Evolutionary conservation across 257 asterid species (phyloP).

Genomic region (Solanum ahanhuiri): DNA sequence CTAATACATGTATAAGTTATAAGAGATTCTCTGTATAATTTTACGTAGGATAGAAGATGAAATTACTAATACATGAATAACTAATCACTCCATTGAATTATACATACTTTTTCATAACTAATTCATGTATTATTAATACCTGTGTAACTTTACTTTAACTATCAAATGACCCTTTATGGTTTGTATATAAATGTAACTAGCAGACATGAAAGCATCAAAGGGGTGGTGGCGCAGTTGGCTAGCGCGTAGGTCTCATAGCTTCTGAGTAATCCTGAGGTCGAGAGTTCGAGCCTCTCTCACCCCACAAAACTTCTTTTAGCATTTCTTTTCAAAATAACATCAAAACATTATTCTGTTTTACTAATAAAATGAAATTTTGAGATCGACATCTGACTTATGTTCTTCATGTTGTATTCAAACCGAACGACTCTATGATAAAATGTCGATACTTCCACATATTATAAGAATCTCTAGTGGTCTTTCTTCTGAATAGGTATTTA

Average conservation of each 20-base stretch:
- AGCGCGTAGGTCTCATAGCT: constrained; percentile 99
- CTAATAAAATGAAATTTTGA: too few relatives aligned
- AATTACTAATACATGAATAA: too few relatives aligned
- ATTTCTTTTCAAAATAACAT: too few relatives aligned
- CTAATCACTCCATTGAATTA: too few relatives aligned
- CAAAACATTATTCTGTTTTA: background rate
- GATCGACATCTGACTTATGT: background rate
- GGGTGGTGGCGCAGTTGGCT: constrained; percentile 99
- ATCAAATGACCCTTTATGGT: too few relatives aligned
- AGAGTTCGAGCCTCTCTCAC: constrained; percentile 94
- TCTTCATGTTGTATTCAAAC: background rate
- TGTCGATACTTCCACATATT: too few relatives aligned
- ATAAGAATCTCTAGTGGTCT: background rate
- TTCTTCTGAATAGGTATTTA: background rate
- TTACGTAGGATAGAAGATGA: background rate
- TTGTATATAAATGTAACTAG: background rate
- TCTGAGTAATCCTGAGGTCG: constrained; percentile 81
- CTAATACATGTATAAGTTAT: too few relatives aligned
- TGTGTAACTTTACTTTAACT: background rate
- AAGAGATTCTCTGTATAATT: too few relatives aligned
- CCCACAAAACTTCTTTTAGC: constrained; percentile 9
- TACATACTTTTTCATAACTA: background rate
- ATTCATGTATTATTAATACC: background rate
- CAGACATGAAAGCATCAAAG: background rate
- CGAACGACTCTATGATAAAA: background rate